Percentiles rank a stretch among this genome's conserved stretches.
Evolutionary conservation across 2,329 filamentous ascomycete species (phyloP).

Genomic region (Colletotrichum camelliae): DNA sequence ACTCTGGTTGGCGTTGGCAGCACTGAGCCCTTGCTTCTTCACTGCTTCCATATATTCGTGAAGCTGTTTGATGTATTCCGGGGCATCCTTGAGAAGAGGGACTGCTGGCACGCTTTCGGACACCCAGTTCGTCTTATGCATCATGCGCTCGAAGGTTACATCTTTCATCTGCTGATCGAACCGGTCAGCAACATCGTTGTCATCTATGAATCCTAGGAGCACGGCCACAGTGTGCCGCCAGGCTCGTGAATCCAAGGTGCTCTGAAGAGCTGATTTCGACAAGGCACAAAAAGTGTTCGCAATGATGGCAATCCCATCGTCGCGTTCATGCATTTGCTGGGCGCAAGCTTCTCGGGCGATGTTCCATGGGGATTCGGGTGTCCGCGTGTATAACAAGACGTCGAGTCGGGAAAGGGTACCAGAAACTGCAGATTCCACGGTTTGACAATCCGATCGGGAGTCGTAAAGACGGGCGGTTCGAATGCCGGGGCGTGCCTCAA

Average conservation of each 20-base stretch:
- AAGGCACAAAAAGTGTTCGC: neutral
- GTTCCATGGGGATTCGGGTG: no score
- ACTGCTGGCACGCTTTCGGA: no score
- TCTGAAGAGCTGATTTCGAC: neutral
- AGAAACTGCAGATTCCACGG: neutral
- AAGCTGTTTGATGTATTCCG: no score
- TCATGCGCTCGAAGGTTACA: neutral
- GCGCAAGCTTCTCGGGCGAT: no score
- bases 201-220: neutral
- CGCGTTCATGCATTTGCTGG: neutral
- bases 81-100: no score
- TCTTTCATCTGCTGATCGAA: neutral
- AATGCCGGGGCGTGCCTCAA: neutral
- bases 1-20: no score
- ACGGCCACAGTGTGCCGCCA: neutral
- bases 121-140: neutral
- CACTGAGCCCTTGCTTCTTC: no score
- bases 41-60: no score
- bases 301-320: neutral
- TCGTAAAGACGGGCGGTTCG: neutral
- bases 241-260: neutral
- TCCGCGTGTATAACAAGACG: no score
- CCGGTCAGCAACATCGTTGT: neutral
- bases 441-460: neutral
- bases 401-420: no score